Evolutionary conservation across 2,329 filamentous ascomycete genomes (phyloP).

Genomic region (Trichoderma sp.): DNA sequence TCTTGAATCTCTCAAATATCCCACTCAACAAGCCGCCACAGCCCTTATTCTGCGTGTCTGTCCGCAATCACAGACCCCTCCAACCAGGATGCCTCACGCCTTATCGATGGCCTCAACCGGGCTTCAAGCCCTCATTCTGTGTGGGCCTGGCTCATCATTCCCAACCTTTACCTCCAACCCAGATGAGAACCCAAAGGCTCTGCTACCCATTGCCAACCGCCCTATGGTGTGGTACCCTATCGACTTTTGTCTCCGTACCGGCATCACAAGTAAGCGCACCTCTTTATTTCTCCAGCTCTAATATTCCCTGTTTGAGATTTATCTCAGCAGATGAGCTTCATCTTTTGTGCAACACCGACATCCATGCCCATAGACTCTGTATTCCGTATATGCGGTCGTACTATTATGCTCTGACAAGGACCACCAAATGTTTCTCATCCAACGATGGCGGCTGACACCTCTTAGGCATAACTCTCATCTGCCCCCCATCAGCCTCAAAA

Average conservation of each 20-base stretch:
- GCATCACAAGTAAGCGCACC: slow-evolving; percentile 62
- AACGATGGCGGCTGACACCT: slow-evolving; percentile 25
- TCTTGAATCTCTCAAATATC: not conserved
- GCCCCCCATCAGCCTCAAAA: slow-evolving; percentile 62
- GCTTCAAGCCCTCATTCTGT: slow-evolving; percentile 80
- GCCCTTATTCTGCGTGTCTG: not conserved
- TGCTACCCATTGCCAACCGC: slow-evolving; percentile 78
- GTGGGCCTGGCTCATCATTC: slow-evolving; percentile 77
- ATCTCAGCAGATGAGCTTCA: not conserved
- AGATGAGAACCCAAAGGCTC: slow-evolving; percentile 76
- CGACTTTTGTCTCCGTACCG: slow-evolving; percentile 80
- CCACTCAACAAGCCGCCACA: not conserved
- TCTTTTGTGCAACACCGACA: not conserved
- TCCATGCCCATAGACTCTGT: not conserved
- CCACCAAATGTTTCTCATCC: not conserved
- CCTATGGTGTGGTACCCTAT: slow-evolving; percentile 90
- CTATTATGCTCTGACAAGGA: not conserved
- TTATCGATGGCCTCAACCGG: slow-evolving; percentile 69
- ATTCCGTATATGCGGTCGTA: not conserved
- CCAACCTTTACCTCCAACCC: slow-evolving; percentile 79
- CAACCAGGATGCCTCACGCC: slow-evolving; percentile 67
- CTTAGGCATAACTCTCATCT: slow-evolving; percentile 62
- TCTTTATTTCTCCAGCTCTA: not conserved
- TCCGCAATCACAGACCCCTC: not conserved
- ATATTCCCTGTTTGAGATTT: not conserved